A percentile compares a stretch with the other conserved stretches of the same genome.
These are phyloP conservation scores for Berberis thunbergii DNA, from an alignment of 164 flowering plant genomes.

Conservation along the genomic window DNA sequence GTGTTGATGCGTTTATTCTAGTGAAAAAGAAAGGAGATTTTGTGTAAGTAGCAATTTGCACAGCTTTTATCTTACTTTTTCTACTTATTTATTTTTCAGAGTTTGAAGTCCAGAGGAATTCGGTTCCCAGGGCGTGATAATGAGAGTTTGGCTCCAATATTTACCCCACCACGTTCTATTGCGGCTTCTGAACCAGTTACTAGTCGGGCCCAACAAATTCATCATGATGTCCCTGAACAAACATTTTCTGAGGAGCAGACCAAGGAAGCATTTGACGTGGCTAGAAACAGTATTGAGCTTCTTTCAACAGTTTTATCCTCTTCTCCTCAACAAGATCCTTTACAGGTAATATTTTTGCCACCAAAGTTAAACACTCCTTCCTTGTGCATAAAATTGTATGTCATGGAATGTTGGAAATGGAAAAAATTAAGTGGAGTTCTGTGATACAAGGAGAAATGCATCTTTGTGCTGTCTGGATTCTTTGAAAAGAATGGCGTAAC, in stretches of 20 bases:
- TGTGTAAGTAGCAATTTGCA: neutral
- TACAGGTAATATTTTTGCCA: constrained; percentile 44
- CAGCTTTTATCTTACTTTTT: neutral
- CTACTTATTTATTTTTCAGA: constrained; percentile 26
- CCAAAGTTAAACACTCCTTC: neutral
- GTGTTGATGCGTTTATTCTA: too few species aligned
- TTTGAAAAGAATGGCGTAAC: too few species aligned
- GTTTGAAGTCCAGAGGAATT: constrained; percentile 80
- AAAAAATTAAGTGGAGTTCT: too few species aligned
- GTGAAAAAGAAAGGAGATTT: neutral
- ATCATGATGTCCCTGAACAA: constrained; percentile 35
- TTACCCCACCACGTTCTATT: constrained; percentile 79
- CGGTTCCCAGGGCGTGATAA: constrained; percentile 90
- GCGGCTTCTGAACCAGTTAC: constrained; percentile 35
- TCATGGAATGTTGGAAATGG: too few species aligned
- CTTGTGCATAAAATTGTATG: too few species aligned
- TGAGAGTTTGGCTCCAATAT: constrained; percentile 91
- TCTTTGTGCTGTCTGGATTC: too few species aligned
- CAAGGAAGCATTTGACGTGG: constrained; percentile 94
- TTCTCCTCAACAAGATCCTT: constrained; percentile 83
- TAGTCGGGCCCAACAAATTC: constrained; percentile 30
- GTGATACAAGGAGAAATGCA: too few species aligned
- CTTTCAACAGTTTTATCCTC: constrained; percentile 85
- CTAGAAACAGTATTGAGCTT: constrained; percentile 90
- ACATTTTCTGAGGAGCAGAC: constrained; percentile 71